A percentile compares a stretch with the other conserved stretches of the same genome.
These are phyloP conservation scores for Mycocentrospora acerina DNA, from an alignment of 2,329 filamentous ascomycete genomes.

Conservation along the genomic window DNA sequence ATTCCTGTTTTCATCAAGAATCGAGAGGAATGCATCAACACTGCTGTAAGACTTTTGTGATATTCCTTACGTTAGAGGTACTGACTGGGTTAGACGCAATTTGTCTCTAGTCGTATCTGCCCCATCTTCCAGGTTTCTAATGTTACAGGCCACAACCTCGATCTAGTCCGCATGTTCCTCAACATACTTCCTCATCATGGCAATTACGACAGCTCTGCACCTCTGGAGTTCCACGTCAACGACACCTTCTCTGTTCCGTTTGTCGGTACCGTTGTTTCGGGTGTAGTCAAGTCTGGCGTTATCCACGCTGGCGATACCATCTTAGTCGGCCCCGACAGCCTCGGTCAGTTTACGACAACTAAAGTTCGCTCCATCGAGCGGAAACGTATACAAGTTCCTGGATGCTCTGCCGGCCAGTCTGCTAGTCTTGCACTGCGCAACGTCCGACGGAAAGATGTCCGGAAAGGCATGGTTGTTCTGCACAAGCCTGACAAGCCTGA, in stretches of 20 bases:
- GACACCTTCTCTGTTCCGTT: conserved; percentile 98
- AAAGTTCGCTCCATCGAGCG: conserved; percentile 90
- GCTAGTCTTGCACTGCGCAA: conserved; percentile 89
- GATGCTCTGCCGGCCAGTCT: conserved; percentile 86
- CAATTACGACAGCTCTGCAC: conserved; percentile 79
- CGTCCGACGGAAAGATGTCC: conserved; percentile 84
- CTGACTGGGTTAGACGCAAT: conserved; percentile 62
- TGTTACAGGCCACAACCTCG: conserved; percentile 87
- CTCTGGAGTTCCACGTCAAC: conserved; percentile 94
- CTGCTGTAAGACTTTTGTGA: conserved; percentile 55
- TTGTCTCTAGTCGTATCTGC: conserved; percentile 92
- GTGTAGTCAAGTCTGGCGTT: conserved; percentile 80
- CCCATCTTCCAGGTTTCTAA: conserved; percentile 98
- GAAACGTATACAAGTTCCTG: conserved; percentile 86
- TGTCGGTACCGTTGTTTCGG: conserved; percentile 92
- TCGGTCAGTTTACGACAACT: conserved; percentile 86
- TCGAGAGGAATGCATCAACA: conserved; percentile 89
- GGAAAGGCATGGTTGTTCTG: conserved; percentile 97
- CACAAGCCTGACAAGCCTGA: conserved; percentile 73
- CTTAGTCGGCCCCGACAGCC: conserved; percentile 83
- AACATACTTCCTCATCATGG: conserved; percentile 95
- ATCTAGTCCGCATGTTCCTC: conserved; percentile 87
- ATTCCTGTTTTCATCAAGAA: conserved; percentile 95
- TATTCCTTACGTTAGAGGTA: too few relatives aligned
- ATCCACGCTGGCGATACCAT: conserved; percentile 89